phyloP scores from a whole-genome alignment of 257 asterid genomes.

The Avicennia marina region DNA sequence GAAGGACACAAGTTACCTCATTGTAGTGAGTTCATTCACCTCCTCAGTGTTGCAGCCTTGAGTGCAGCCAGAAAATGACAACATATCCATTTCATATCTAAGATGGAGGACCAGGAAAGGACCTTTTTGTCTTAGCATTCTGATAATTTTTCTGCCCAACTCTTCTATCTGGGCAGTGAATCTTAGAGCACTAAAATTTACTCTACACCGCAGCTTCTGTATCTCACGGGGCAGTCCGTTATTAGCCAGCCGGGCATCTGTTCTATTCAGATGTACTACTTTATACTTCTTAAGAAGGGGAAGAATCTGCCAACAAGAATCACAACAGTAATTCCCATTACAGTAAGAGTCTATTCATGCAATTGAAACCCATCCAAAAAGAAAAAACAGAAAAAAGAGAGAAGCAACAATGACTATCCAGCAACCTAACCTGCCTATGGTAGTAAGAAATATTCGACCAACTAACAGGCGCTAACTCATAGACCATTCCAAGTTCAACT shows the following conservation, averaged over 20 bases:
- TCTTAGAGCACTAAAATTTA: slow-evolving; percentile 21
- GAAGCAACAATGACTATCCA: not conserved
- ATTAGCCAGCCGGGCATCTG: slow-evolving; percentile 30
- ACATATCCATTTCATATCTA: slow-evolving; percentile 35
- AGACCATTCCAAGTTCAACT: slow-evolving; percentile 29
- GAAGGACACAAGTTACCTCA: slow-evolving; percentile 21
- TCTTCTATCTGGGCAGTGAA: slow-evolving; percentile 28
- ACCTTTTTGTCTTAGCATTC: slow-evolving; percentile 19
- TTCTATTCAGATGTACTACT: slow-evolving; percentile 26
- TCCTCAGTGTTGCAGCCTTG: slow-evolving; percentile 25
- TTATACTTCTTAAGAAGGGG: slow-evolving; percentile 23
- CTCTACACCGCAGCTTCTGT: slow-evolving; percentile 28
- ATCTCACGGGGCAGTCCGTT: slow-evolving; percentile 22
- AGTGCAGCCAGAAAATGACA: slow-evolving; percentile 30
- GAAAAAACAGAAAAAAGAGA: too few relatives aligned
- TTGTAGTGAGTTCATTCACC: slow-evolving; percentile 20
- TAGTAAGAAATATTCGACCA: slow-evolving; percentile 50
- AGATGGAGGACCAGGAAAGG: slow-evolving; percentile 30
- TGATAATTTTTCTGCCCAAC: slow-evolving; percentile 23
- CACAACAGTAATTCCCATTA: too few relatives aligned
- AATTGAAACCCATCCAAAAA: too few relatives aligned
- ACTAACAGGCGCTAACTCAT: slow-evolving; percentile 38
- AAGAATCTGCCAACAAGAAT: too few relatives aligned
- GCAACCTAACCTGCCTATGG: slow-evolving; percentile 30
- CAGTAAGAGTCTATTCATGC: too few relatives aligned